These are phyloP conservation scores for Trypanosoma rangeli DNA, from an alignment of 208 protist species.

Conservation along the genomic window DNA sequence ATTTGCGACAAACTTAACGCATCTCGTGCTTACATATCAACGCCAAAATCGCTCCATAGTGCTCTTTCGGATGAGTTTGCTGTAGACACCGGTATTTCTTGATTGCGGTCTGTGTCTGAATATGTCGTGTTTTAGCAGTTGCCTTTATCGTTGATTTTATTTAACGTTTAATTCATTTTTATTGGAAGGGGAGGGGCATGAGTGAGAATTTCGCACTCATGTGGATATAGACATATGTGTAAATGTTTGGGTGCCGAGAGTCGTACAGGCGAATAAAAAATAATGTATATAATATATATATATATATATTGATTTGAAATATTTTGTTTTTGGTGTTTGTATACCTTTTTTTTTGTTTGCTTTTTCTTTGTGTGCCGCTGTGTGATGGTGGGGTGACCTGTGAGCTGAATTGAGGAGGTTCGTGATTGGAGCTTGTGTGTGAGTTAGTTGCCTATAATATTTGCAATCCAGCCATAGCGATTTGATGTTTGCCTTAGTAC, in stretches of 20 bases:
- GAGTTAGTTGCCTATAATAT: background rate
- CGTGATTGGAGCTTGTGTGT: background rate
- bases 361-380: too few species aligned
- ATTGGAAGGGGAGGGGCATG: background rate
- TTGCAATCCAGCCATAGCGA: background rate
- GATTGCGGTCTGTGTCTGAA: background rate
- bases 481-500: constrained; percentile 1
- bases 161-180: too few species aligned
- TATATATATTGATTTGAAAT: too few species aligned
- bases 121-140: background rate
- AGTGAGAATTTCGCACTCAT: background rate
- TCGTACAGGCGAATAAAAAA: background rate
- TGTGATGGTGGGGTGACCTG: too few species aligned
- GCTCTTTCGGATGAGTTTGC: background rate
- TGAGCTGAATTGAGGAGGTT: too few species aligned
- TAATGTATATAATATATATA: background rate
- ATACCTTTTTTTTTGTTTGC: too few species aligned
- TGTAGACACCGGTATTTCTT: background rate
- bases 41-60: background rate
- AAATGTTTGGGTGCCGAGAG: background rate
- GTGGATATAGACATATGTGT: background rate
- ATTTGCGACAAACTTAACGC: constrained; percentile 18
- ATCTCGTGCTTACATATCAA: background rate
- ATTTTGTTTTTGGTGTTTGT: too few species aligned
- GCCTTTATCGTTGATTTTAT: too few species aligned